Base-by-base conservation (phyloP, 345 rosid genomes). In the Anastatica hierochuntica region DNA sequence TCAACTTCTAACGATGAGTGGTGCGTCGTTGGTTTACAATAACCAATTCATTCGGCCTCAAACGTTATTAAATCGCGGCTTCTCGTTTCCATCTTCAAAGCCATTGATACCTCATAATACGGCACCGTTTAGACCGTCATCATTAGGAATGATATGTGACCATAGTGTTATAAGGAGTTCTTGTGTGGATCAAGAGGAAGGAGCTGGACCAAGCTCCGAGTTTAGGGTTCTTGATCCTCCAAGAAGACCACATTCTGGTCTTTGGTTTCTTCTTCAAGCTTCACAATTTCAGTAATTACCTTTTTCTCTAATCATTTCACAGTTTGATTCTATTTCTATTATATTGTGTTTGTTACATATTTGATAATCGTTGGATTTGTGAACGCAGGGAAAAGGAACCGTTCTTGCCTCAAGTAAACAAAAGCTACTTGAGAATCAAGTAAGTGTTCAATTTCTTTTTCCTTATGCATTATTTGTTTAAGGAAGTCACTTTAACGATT, bases 341-440 rank as follows among this genome's bases (percentile, higher is more conserved):
- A 37, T 21, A 2, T 53, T 31, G 13, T 16, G 20, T 50, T 1
- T 54, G 6, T 43, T n/a, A n/a, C n/a, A n/a, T n/a, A n/a, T 65
- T 44, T 57, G 11, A 14, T 51, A 14, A 60, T n/a, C 27, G 37
- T 45, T 52, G 40, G 43, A 52, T 30, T 10, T 60, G 43, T 47
- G 44, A 71, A 66, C 78, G 78, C 85, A 92, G 98, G 71, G 73
- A 67, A 12, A 85, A 66, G 68, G 94, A 88, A 63, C 95, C 95
- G 27, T 81, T 79, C 70, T 70, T 92, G 76, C 98, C 94, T 47
- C 98, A 88, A 57, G 77, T 92, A 74, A 76, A 78, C 10, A 88
- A 85, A 79, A 80, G 94, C 88, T 88, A 83, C 81, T 80, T 92
- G 48, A 81, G 98, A 80, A 88, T 92, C 95, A 92, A 85, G 98